Base-by-base conservation (phyloP, 345 rosid species). In the Carallia brachiata region DNA sequence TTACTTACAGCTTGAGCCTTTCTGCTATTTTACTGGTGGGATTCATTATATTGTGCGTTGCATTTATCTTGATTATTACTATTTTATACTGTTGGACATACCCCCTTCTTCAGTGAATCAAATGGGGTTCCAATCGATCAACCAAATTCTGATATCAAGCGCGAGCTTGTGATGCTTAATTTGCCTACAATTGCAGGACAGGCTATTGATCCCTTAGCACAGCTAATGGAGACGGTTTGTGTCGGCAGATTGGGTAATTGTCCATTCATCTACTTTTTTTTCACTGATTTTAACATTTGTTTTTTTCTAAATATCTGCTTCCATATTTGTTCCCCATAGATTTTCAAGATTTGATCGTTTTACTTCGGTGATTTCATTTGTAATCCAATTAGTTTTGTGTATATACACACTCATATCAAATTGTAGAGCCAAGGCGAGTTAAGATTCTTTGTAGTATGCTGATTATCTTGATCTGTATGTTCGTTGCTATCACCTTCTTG, bases 211-310 rank as follows among this genome's bases (percentile, higher is more conserved):
- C 99, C 97, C 65, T 68, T 95, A 56, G 77, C 96, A 23, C 91
- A 78, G 71, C 85, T 92, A 70, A 89, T 95, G 97, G 97, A 95
- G 83, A 95, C 97, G 28, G 97, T 96, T 40, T 95, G 86, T 84
- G 89, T 95, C 66, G 99, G 99, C 40, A 85, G 96, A 84, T 78
- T 90, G 62, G 96, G 97, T 95, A 82, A 47, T 75, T 32, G 32
- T 18, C 61, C 31, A 10, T 6, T 57, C 15, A 55, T 28, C 53
- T 62, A 12, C 36, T 30, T 9, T 44, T 44, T 10, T 44, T 44
- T 44, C 50, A 44, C 50, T 44, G 16, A 13, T 44, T 44, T 44
- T 4, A 12, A 13, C 50, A 10, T 44, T 44, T 44, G 4, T 52
- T 23, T 32, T n/a, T n/a, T n/a, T n/a, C n/a, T n/a, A n/a, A n/a